Evolutionary conservation across 345 rosid species (phyloP).

Genomic region (Eucalyptus sideroxylon): DNA sequence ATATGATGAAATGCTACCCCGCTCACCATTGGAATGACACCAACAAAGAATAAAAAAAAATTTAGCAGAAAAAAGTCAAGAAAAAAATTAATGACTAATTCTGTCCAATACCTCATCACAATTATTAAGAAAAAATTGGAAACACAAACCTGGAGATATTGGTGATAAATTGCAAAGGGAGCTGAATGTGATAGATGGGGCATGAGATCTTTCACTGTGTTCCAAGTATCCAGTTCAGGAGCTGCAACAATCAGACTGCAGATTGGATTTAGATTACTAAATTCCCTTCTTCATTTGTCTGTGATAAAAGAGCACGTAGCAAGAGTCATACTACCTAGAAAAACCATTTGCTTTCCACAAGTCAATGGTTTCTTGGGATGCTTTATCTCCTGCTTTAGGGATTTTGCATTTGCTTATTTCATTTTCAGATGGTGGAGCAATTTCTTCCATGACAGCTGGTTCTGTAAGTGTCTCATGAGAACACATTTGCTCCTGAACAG

Average conservation of each 20-base stretch:
- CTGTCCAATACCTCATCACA: neutral
- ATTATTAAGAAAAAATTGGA: neutral
- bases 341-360: constrained; percentile 83
- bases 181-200: constrained; percentile 79
- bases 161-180: constrained; percentile 88
- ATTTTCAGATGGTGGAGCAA: constrained; percentile 21
- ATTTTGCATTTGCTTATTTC: constrained; percentile 32
- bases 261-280: neutral
- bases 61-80: neutral
- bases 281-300: neutral
- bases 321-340: constrained; percentile 45
- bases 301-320: neutral
- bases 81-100: neutral
- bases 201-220: constrained; percentile 45
- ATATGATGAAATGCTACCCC: neutral
- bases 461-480: neutral
- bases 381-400: constrained; percentile 65
- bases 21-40: neutral
- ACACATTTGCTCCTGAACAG: constrained; percentile 25
- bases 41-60: neutral
- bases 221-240: constrained; percentile 79
- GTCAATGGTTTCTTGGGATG: constrained; percentile 41
- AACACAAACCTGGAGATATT: constrained; percentile 64
- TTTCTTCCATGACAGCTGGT: constrained; percentile 21
- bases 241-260: constrained; percentile 82